Conservation (phyloP, 345 rosid species). For the Euphorbia pulcherrima region DNA sequence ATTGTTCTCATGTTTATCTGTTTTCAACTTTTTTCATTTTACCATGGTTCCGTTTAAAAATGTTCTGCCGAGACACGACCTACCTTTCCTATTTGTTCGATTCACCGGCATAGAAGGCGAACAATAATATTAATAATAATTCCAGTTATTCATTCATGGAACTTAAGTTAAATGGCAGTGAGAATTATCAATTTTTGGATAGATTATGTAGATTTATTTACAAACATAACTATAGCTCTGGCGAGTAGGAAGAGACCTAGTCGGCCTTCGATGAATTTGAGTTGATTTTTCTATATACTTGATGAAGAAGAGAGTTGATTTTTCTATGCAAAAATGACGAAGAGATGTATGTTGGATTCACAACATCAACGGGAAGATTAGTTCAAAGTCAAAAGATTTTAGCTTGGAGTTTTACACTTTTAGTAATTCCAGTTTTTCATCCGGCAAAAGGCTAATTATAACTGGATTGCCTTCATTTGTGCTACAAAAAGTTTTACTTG, state of each 20-base stretch:
- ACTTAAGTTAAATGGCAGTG: constrained; percentile 56
- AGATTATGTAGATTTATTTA: constrained; percentile 47
- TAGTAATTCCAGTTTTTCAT: constrained; percentile 47
- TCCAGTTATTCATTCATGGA: constrained; percentile 29
- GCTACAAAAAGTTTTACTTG: constrained; percentile 39
- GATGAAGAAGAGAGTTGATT: too few species aligned
- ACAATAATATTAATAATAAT: constrained; percentile 11
- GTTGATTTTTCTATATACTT: too few species aligned
- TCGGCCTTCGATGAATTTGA: constrained; percentile 43
- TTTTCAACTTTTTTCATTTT: constrained; percentile 72
- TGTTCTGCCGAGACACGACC: constrained; percentile 54
- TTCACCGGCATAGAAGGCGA: constrained; percentile 37
- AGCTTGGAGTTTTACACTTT: constrained; percentile 87
- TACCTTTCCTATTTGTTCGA: constrained; percentile 57
- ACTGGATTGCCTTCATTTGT: constrained; percentile 67
- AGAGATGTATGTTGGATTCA: constrained; percentile 75
- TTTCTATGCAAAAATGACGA: too few species aligned
- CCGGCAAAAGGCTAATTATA: constrained; percentile 50
- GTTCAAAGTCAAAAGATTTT: constrained; percentile 61
- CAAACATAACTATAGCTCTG: constrained; percentile 37
- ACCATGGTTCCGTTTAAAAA: constrained; percentile 50
- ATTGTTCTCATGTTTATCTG: constrained; percentile 37
- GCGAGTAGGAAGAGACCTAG: constrained; percentile 36
- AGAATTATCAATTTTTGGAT: constrained; percentile 82
- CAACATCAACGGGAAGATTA: constrained; percentile 55